phyloP scores from a whole-genome alignment of 2,329 filamentous ascomycete genomes.

The Zymoseptoria tritici region DNA sequence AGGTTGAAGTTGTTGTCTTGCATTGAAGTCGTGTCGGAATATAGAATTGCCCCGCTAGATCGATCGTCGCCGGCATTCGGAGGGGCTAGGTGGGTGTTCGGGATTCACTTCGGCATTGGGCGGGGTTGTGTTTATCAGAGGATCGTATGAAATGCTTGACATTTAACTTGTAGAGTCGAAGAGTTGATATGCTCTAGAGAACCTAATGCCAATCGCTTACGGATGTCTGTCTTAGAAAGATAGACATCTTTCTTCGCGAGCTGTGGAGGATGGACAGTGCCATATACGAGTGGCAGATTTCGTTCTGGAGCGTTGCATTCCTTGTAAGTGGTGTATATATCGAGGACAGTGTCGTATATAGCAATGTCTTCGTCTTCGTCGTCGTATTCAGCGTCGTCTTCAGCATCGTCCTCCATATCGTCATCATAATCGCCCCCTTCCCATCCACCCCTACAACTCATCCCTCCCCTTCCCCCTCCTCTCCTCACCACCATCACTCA shows the following conservation, averaged over 20 bases:
- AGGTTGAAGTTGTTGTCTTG: not conserved
- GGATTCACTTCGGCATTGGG: not conserved
- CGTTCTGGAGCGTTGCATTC: too few species aligned
- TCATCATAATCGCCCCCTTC: not conserved
- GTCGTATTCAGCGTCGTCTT: not conserved
- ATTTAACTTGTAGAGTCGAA: not conserved
- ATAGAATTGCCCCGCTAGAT: not conserved
- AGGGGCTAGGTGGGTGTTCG: not conserved
- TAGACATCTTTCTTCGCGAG: too few species aligned
- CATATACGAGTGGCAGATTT: too few species aligned
- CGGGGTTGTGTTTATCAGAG: not conserved
- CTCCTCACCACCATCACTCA: constrained; percentile 30
- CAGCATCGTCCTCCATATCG: not conserved
- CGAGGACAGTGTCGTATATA: too few species aligned
- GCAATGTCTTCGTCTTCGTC: not conserved
- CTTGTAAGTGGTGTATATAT: too few species aligned
- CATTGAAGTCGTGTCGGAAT: too few species aligned
- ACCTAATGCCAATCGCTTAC: too few species aligned
- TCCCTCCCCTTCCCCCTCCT: constrained; percentile 10
- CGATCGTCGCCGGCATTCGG: not conserved
- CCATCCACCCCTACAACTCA: constrained; percentile 18
- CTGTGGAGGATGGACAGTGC: too few species aligned
- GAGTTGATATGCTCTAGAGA: not conserved
- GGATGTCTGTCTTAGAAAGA: too few species aligned
- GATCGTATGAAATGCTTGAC: not conserved